Evolutionary conservation across 176 grass and related monocot species (phyloP).

Genomic region (Zoysia japonica): DNA sequence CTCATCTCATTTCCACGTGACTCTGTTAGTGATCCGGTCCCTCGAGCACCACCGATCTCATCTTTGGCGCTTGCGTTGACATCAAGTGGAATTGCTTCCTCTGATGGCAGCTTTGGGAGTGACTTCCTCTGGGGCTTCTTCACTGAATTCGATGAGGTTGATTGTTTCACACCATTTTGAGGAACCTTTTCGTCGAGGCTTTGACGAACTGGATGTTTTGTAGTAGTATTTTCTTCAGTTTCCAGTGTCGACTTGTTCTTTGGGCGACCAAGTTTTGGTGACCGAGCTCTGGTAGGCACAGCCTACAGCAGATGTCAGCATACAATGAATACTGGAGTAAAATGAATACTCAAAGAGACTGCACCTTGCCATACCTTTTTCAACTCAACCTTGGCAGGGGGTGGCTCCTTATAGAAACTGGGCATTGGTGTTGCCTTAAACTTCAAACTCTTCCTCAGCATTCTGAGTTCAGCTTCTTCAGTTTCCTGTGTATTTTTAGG

Average conservation of each 20-base stretch:
- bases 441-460: constrained; percentile 63
- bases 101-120: constrained; percentile 57
- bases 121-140: constrained; percentile 61
- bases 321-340: too few species aligned
- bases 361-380: constrained; percentile 48
- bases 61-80: background rate
- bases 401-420: constrained; percentile 62
- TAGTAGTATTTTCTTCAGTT: constrained; percentile 38
- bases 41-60: background rate
- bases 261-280: constrained; percentile 62
- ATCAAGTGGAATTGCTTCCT: constrained; percentile 39
- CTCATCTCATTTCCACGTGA: too few species aligned
- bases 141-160: constrained; percentile 15
- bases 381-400: constrained; percentile 56
- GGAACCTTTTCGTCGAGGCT: constrained; percentile 50
- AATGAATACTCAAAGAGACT: background rate
- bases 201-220: constrained; percentile 14
- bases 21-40: constrained; percentile 3
- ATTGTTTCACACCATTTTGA: constrained; percentile 50
- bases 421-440: constrained; percentile 76
- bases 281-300: constrained; percentile 58
- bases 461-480: constrained; percentile 70
- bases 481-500: constrained; percentile 48
- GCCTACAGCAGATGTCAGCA: constrained; percentile 38
- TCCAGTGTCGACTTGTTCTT: constrained; percentile 51